Conservation (phyloP, 768 basidiomycete genomes). For the Auricularia sp. region DNA sequence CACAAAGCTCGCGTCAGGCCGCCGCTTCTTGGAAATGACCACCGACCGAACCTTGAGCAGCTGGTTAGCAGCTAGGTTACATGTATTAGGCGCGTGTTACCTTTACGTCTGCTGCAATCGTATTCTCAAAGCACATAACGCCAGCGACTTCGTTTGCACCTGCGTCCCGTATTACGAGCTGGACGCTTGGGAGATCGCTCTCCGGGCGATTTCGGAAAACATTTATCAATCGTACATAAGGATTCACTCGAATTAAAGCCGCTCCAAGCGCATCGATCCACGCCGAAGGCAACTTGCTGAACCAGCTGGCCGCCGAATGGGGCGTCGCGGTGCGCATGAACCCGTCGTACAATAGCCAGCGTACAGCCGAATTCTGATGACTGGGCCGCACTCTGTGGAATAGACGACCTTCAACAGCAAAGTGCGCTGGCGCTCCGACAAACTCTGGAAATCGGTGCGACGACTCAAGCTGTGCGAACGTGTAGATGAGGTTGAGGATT, state of each 20-base stretch:
- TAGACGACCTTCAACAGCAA: too few relatives aligned
- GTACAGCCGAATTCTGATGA: too few relatives aligned
- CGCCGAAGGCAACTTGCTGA: too few relatives aligned
- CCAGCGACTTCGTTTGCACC: slow-evolving; percentile 1
- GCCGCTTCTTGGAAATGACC: too few relatives aligned
- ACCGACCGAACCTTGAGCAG: too few relatives aligned
- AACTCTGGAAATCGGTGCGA: slow-evolving; percentile 16
- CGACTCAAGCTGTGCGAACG: slow-evolving; percentile 22
- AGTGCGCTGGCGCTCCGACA: background rate
- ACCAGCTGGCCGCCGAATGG: too few relatives aligned
- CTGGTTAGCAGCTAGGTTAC: too few relatives aligned
- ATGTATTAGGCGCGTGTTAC: background rate
- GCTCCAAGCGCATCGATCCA: too few relatives aligned
- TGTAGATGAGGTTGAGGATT: slow-evolving; percentile 22
- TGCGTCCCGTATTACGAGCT: background rate
- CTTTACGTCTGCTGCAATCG: background rate
- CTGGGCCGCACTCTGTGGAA: too few relatives aligned
- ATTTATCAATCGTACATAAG: slow-evolving; percentile 7
- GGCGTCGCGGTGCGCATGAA: too few relatives aligned
- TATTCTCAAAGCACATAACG: background rate
- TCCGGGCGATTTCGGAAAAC: slow-evolving; percentile 4
- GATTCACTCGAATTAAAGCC: slow-evolving; percentile 8
- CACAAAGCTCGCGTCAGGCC: too few relatives aligned
- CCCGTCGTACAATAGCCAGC: too few relatives aligned
- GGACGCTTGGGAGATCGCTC: slow-evolving; percentile 10